Base-by-base conservation (phyloP, 306 rosid genomes). In the Quercus wislizeni region DNA sequence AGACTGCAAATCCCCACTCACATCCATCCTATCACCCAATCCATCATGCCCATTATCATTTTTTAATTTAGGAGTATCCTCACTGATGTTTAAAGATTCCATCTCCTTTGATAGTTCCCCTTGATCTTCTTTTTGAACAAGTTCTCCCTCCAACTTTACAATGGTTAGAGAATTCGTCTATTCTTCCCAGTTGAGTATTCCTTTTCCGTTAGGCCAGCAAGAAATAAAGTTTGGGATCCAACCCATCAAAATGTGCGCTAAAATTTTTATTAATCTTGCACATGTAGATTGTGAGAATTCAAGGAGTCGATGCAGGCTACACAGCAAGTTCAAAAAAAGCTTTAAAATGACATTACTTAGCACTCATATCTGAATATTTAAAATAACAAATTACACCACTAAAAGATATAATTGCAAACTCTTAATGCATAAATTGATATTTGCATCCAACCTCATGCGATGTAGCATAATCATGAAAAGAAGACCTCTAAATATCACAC, bases 131-230 rank as follows among this genome's bases (percentile, higher is more conserved):
- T 74, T 79, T 27, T 69, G 70, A 51, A 79, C 75, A 30, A 79
- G 68, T 61, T 81, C 86, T 73, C 69, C 85, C 81, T 57, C 86
- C 82, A 81, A 62, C 73, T 80, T 84, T 73, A 80, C 83, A 81
- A 69, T 77, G 23, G 82, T 73, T 15, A 52, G 77, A 77, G 87
- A 72, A 76, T 74, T 76, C 68, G 58, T 72, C 65, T 81, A 52
- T 65, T 81, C 67, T 78, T 74, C 77, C 74, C 78, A 73, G 52
- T 62, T 20, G 46, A 79, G 41, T 78, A 85, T 78, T 75, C 63
- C 64, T 81, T 79, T 78, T 85, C 90, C 90, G 89, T 90, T 28
- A 82, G 9, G 19, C 68, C 71, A 75, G 71, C 74, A 80, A 85
- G 61, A 52, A 17, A 83, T 52, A 72, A 54, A 57, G 69, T 69